These are phyloP conservation scores for Pseudozyma pruni DNA, from an alignment of 1,284 basidiomycete genomes.

Conservation along the genomic window DNA sequence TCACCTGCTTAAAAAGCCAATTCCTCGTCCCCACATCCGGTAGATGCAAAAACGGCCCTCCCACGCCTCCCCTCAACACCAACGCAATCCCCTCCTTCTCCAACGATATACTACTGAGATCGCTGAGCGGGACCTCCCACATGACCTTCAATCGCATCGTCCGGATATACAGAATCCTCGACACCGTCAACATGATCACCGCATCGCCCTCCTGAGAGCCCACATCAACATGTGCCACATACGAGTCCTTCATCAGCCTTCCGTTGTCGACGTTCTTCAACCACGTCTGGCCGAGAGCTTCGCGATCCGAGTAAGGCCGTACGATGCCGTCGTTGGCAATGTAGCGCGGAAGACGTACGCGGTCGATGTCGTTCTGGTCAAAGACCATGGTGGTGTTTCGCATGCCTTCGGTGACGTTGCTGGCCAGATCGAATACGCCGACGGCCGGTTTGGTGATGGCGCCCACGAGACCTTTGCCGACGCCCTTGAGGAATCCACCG, in stretches of 20 bases:
- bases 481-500: slow-evolving; percentile 94
- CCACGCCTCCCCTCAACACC: slow-evolving; percentile 72
- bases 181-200: slow-evolving; percentile 63
- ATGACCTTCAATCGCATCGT: slow-evolving; percentile 84
- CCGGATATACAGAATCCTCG: slow-evolving; percentile 78
- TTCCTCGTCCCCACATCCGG: slow-evolving; percentile 71
- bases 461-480: slow-evolving; percentile 95
- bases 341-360: slow-evolving; percentile 87
- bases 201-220: slow-evolving; percentile 71
- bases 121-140: slow-evolving; percentile 90
- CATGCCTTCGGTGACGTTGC: slow-evolving; percentile 91
- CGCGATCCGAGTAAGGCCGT: slow-evolving; percentile 78
- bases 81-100: slow-evolving; percentile 71
- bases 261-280: slow-evolving; percentile 90
- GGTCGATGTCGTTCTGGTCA: slow-evolving; percentile 89
- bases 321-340: slow-evolving; percentile 72
- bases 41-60: slow-evolving; percentile 73
- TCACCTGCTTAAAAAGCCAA: slow-evolving; percentile 74
- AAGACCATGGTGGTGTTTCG: slow-evolving; percentile 99
- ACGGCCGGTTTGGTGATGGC: slow-evolving; percentile 96
- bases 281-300: slow-evolving; percentile 96
- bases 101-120: slow-evolving; percentile 82
- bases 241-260: slow-evolving; percentile 81
- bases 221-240: slow-evolving; percentile 80
- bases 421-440: slow-evolving; percentile 93